Evolutionary conservation across 73 alveolate species (phyloP).

Genomic region (Paramecium sonneborni): DNA sequence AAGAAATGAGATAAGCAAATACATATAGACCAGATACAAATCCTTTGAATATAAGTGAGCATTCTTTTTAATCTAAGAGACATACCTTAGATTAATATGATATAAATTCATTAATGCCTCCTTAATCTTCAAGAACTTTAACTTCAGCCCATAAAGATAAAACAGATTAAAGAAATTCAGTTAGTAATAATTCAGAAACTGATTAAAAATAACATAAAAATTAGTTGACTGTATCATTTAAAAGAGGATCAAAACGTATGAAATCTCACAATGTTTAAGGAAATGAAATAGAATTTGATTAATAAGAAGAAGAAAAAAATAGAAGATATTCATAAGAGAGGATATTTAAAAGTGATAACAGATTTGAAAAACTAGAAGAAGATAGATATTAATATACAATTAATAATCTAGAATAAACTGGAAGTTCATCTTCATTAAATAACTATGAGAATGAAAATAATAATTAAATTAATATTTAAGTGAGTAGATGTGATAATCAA

Average conservation of each 20-base stretch:
- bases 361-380: not conserved
- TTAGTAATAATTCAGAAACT: not conserved
- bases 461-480: not conserved
- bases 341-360: not conserved
- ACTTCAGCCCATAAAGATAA: not conserved
- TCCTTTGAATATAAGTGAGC: not conserved
- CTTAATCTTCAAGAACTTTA: conserved; percentile 17
- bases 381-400: conserved; percentile 9
- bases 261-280: conserved; percentile 33
- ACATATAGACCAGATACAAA: not conserved
- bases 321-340: conserved; percentile 14
- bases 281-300: not conserved
- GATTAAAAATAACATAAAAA: not conserved
- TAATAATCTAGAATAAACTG: not conserved
- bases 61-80: not conserved
- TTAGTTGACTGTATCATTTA: not conserved
- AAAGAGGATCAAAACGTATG: conserved; percentile 6
- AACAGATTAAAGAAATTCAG: not conserved
- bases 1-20: not conserved
- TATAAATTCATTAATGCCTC: not conserved
- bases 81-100: not conserved
- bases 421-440: not conserved
- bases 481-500: conserved; percentile 1
- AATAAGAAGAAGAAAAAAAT: not conserved
- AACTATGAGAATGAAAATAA: not conserved